A percentile compares a stretch with the other conserved stretches of the same genome.
These are phyloP conservation scores for Saccharomycopsis capsularis DNA, from an alignment of 805 yeast species.

Conservation along the genomic window DNA sequence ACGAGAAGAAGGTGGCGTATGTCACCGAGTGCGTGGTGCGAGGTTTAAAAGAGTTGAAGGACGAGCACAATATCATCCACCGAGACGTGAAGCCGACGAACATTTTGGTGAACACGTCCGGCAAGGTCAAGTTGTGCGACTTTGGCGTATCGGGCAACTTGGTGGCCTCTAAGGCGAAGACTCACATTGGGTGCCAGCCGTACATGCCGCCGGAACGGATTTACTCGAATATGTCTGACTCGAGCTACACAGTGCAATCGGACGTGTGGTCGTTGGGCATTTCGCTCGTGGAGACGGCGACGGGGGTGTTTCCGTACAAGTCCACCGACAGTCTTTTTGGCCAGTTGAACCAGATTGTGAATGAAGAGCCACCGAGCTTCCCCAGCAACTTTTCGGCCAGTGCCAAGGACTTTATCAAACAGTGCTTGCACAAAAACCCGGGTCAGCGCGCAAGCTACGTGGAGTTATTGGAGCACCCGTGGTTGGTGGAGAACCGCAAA, in stretches of 20 bases:
- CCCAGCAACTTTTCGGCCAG: constrained; percentile 61
- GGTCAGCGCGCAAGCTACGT: constrained; percentile 74
- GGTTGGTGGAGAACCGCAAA: constrained; percentile 45
- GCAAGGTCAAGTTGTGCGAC: constrained; percentile 89
- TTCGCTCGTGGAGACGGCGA: constrained; percentile 78
- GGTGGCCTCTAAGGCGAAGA: constrained; percentile 90
- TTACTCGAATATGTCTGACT: constrained; percentile 59
- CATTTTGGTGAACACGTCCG: constrained; percentile 71
- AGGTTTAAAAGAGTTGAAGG: constrained; percentile 81
- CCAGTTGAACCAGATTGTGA: constrained; percentile 94
- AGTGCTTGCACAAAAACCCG: constrained; percentile 76
- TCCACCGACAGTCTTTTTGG: constrained; percentile 88
- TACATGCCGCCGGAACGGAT: constrained; percentile 99
- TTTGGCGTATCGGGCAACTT: constrained; percentile 94
- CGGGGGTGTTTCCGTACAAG: constrained; percentile 93
- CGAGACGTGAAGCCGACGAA: constrained; percentile 97
- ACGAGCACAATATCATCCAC: constrained; percentile 86
- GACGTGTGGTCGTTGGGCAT: constrained; percentile 95
- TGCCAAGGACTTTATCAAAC: constrained; percentile 74
- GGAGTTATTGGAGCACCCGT: constrained; percentile 69
- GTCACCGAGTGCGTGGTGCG: constrained; percentile 72
- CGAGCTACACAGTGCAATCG: constrained; percentile 84
- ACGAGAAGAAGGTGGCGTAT: constrained; percentile 73
- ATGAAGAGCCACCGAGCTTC: constrained; percentile 82
- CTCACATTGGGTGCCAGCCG: constrained; percentile 95